Evolutionary conservation across 2,329 filamentous ascomycete species (phyloP), one percentile per base, ranked within the genome.

Genomic region (Neofusicoccum ribis): DNA sequence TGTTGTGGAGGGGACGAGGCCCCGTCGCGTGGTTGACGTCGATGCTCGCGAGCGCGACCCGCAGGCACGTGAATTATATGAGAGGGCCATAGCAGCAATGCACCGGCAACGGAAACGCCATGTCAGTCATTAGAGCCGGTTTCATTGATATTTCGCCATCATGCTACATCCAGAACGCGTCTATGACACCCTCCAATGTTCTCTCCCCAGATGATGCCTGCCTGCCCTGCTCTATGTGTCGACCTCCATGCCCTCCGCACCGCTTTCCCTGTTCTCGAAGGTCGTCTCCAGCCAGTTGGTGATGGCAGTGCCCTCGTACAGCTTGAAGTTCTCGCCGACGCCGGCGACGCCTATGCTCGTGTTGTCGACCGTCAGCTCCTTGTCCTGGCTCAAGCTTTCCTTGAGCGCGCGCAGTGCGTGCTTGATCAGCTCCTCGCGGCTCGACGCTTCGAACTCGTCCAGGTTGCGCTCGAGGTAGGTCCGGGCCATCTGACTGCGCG

Each of bases 361-460:
- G 82, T 99, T 99, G 78, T 98, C 95, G 46, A 97, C 88, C 64
- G 94, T 98, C 78, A 99, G 83, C 85, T 98, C 93, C 84, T 96
- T 96, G 81, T 99, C 95, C 86, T 98, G 94, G 65, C 91, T 91
- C 77, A 99, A 83, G 72, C 91, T 96, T 84, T 99, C 95, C 85
- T 97, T 97, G 76, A 99, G 83, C 60, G 95, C 94, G 76, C 87
- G 87, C 75, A 99, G 83, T 37, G 94, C 95, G 82, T 99, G 95
- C 80, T 88, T 88, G 73, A 99, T 89, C 74, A 99, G 83, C 79
- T 96, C 91, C 75, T 97, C 94, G 72, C 91, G 85, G 69, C 85
- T 87, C 76, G 88, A 89, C 69, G 86, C 85, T 73, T 87, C 86
- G 78, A 99, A 98, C 70, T 88, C 82, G 68, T 96, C 93, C 67